Evolutionary conservation across 345 rosid species (phyloP), one percentile per base, ranked within the genome.

Genomic region (Orychophragmus violaceus): DNA sequence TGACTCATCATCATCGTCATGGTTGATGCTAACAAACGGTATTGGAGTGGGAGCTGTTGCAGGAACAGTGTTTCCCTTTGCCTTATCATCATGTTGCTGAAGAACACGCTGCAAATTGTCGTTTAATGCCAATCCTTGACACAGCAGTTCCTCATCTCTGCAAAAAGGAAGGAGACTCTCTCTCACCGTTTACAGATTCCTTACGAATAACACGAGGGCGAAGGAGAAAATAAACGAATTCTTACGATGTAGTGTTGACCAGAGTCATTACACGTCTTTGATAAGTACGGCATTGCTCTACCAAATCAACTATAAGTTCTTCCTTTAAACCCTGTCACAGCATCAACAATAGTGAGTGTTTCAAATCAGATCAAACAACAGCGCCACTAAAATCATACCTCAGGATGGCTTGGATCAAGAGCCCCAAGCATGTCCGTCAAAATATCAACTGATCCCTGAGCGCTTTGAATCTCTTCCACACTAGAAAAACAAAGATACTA

Each of bases 391-490:
- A 11, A 4, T 35, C 39, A n/a, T 50, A 92, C 98, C 98, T 82
- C 87, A 18, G 86, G 84, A 61, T 73, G 82, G 72, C 74, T 85
- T 22, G 95, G 88, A 80, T 89, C 94, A 78, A 92, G 67, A 50
- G 94, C 97, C 52, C 85, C 74, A 46, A 92, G 90, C 86, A 92
- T 89, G 82, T 92, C 98, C 68, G 53, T 71, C 74, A 92, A 76
- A 54, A 92, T 80, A 78, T 86, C 93, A 24, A 88, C 86, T 44
- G 87, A 39, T 58, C 90, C 91, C 55, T 17, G 70, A 48, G 95
- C 98, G 65, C 62, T 85, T 79, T 85, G 84, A 79, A 92, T 84
- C 80, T 92, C 98, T 32, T 77, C 68, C 76, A 71, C 60, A 72
- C 98, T 92, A 85, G 70, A 79, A 73, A 58, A 58, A 17, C 22